Base-by-base conservation (phyloP, 164 flowering plant species). In the Protea cynaroides region DNA sequence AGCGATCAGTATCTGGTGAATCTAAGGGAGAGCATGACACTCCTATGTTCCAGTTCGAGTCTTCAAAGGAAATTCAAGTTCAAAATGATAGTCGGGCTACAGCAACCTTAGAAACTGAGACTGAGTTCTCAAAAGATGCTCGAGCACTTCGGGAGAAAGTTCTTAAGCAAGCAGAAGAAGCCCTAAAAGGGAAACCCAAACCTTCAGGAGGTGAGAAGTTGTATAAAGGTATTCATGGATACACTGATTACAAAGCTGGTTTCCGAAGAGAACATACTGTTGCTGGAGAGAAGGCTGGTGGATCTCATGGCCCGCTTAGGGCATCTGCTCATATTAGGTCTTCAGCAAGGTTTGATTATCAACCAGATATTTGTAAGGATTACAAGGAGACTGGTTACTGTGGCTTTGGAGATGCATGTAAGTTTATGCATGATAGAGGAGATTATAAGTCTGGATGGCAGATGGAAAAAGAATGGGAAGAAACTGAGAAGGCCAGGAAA, bases 391-490 rank as follows among this genome's bases (percentile, higher is more conserved):
- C 97, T 21, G 96, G 97, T 17, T 94, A 94, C 61, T 94, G 97
- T 82, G 99, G 99, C 61, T n/a, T 71, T 77, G 8, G 19, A 78
- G 99, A 91, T 77, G 65, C 99, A 0, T 94, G 97, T 69, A 94
- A 94, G 75, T 94, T 94, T 75, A 89, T 91, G 97, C 98, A 91
- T 74, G 99, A 94, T 75, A 79, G 99, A 59, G 97, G 99, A 55
- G 99, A 94, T 76, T 89, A 91, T 73, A 91, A 94, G 73, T 75
- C 96, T 29, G 98, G 98, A 5, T 90, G 97, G 98, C 98, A 92
- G 67, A 44, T 92, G 78, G 98, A 92, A 75, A 88, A 77, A 64
- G 97, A 90, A 61, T 90, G 97, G 97, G 94, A 90, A 4, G 96
- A 86, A 65, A 82, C 76, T 18, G 92, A 91, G 76, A 89, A 94